A percentile compares a stretch with the other conserved stretches of the same genome.
phyloP scores from a whole-genome alignment of 2,329 filamentous ascomycete species.

The Akanthomyces dipterigenus region DNA sequence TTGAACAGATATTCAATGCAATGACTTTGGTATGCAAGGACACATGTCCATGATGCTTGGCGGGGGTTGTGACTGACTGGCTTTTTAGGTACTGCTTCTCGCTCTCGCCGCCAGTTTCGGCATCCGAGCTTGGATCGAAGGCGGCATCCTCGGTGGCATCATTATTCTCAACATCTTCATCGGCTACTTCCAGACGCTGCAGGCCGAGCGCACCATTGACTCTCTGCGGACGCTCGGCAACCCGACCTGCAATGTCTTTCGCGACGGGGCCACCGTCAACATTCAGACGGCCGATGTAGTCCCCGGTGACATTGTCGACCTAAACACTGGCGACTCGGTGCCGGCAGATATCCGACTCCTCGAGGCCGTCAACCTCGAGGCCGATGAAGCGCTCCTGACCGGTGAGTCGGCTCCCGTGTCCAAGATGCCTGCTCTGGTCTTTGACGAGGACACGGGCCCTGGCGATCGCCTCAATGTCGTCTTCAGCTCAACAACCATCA shows the following conservation, averaged over 20 bases:
- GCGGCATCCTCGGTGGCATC: slow-evolving; percentile 42
- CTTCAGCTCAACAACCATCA: slow-evolving; percentile 49
- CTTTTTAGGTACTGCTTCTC: slow-evolving; percentile 42
- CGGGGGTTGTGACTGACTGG: background rate
- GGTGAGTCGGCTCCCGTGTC: slow-evolving; percentile 52
- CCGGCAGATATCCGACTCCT: slow-evolving; percentile 48
- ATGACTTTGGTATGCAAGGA: slow-evolving; percentile 42
- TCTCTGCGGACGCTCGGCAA: slow-evolving; percentile 29
- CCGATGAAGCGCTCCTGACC: slow-evolving; percentile 55
- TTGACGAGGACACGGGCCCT: slow-evolving; percentile 26
- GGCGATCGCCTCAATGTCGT: slow-evolving; percentile 53
- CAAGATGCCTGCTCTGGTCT: slow-evolving; percentile 38
- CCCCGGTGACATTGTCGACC: slow-evolving; percentile 46
- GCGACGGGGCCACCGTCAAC: slow-evolving; percentile 27
- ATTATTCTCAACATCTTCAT: slow-evolving; percentile 47
- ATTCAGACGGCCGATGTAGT: slow-evolving; percentile 36
- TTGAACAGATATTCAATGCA: slow-evolving; percentile 51
- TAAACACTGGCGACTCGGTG: slow-evolving; percentile 47
- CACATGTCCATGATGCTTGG: too few relatives aligned
- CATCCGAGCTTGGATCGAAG: slow-evolving; percentile 46
- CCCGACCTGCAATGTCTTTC: slow-evolving; percentile 32
- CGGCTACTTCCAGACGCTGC: slow-evolving; percentile 37
- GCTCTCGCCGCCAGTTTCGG: slow-evolving; percentile 50
- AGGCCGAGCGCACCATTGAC: slow-evolving; percentile 36
- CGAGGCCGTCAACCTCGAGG: slow-evolving; percentile 55